These are phyloP conservation scores for Diaporthe amygdali DNA, from an alignment of 2,329 filamentous ascomycete genomes.

Conservation along the genomic window DNA sequence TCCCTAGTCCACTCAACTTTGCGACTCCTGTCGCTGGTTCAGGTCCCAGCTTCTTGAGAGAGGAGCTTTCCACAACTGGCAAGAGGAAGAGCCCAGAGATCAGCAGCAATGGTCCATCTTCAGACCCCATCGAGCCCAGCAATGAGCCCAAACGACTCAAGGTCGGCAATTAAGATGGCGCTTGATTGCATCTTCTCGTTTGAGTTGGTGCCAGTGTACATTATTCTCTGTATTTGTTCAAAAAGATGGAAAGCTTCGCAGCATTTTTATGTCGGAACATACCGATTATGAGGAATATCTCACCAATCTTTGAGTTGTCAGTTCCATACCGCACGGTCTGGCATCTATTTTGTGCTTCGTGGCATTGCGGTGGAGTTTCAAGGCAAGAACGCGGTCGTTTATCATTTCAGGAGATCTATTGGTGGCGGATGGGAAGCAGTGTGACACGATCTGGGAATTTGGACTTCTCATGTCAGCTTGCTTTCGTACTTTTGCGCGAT, in stretches of 20 bases:
- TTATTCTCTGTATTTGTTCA: constrained; percentile 15
- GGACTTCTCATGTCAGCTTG: neutral
- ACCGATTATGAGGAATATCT: neutral
- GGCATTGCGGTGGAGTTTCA: constrained; percentile 10
- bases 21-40: constrained; percentile 75
- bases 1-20: constrained; percentile 92
- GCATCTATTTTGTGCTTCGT: neutral
- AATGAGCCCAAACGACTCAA: constrained; percentile 60
- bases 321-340: constrained; percentile 4
- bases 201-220: constrained; percentile 18
- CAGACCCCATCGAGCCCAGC: constrained; percentile 46
- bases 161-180: constrained; percentile 47
- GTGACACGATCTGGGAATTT: constrained; percentile 1
- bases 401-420: neutral
- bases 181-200: neutral
- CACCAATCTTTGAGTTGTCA: neutral
- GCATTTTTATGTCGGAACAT: constrained; percentile 4
- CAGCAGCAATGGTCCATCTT: constrained; percentile 42
- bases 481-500: neutral
- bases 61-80: constrained; percentile 48
- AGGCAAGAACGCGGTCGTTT: neutral
- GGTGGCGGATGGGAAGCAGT: neutral
- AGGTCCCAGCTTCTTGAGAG: constrained; percentile 67
- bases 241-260: constrained; percentile 23
- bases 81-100: constrained; percentile 65